phyloP scores from a whole-genome alignment of 176 grass and related monocot genomes.

The Triticum monococcum region DNA sequence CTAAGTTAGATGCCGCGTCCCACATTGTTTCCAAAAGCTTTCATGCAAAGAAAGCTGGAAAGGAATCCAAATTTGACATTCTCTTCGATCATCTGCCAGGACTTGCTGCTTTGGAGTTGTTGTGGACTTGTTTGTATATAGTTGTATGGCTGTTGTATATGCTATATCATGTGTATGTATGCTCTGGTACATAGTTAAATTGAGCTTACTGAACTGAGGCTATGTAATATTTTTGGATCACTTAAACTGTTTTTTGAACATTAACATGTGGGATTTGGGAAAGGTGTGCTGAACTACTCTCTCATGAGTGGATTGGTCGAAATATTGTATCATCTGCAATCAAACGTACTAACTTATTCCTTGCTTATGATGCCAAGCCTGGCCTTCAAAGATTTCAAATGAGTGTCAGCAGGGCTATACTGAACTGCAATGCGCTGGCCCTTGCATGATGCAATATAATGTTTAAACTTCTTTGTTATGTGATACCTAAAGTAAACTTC shows the following conservation, averaged over 20 bases:
- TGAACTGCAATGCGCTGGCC: neutral
- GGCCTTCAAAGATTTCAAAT: neutral
- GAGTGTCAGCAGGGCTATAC: neutral
- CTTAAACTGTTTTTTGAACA: neutral
- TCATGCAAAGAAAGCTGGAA: neutral
- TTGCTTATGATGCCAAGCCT: neutral
- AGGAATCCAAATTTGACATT: constrained; percentile 8
- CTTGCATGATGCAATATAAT: neutral
- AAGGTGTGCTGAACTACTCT: neutral
- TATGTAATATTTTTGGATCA: constrained; percentile 1
- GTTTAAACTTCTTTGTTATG: neutral
- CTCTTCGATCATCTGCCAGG: constrained; percentile 1
- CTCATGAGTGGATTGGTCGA: neutral
- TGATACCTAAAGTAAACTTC: neutral
- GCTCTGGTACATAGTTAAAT: neutral
- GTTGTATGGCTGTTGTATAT: constrained; percentile 17
- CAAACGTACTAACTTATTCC: neutral
- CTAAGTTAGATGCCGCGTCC: neutral
- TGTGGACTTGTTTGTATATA: neutral
- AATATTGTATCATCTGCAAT: neutral
- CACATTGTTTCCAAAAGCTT: constrained; percentile 12
- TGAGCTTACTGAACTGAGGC: constrained; percentile 11
- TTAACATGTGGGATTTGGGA: neutral
- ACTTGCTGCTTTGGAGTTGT: neutral
- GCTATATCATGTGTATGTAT: neutral